These are phyloP conservation scores for Leishmania arabica DNA, from an alignment of 208 protist genomes.

Conservation along the genomic window DNA sequence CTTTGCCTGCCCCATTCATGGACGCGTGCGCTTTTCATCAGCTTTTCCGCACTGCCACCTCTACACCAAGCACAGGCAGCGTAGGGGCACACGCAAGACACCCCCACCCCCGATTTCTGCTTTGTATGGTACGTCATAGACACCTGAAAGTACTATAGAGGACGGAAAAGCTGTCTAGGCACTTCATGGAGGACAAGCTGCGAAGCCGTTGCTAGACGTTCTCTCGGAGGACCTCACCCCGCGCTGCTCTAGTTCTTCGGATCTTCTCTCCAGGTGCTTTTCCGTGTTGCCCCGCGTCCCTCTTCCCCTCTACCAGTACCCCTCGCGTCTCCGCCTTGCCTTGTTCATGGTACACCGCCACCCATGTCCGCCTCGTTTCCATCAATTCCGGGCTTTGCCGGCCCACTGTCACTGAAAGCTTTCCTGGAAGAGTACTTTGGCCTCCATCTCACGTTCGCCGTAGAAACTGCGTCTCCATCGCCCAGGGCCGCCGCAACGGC, in stretches of 20 bases:
- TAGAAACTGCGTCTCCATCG: neutral
- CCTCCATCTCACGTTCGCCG: conserved; percentile 36
- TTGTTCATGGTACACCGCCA: neutral
- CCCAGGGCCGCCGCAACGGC: neutral
- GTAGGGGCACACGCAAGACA: neutral
- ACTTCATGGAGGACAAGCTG: neutral
- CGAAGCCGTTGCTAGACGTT: neutral
- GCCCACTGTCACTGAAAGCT: conserved; percentile 50
- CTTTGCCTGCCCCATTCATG: neutral
- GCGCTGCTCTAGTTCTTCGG: neutral
- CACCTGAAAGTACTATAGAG: neutral
- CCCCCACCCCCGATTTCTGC: neutral
- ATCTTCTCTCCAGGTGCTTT: neutral
- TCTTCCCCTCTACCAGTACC: neutral
- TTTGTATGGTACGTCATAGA: neutral
- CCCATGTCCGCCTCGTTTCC: conserved; percentile 52
- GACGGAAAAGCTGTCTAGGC: neutral
- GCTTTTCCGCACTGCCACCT: neutral
- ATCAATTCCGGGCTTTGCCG: conserved; percentile 44
- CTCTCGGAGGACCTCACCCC: neutral
- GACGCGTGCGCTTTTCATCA: neutral
- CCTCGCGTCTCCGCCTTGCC: neutral
- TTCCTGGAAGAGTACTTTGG: conserved; percentile 53
- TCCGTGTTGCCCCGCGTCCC: neutral
- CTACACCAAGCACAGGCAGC: neutral